Evolutionary conservation across 2,329 filamentous ascomycete genomes (phyloP), one percentile per base, ranked within the genome.

Genomic region (Pyrenophora teres): DNA sequence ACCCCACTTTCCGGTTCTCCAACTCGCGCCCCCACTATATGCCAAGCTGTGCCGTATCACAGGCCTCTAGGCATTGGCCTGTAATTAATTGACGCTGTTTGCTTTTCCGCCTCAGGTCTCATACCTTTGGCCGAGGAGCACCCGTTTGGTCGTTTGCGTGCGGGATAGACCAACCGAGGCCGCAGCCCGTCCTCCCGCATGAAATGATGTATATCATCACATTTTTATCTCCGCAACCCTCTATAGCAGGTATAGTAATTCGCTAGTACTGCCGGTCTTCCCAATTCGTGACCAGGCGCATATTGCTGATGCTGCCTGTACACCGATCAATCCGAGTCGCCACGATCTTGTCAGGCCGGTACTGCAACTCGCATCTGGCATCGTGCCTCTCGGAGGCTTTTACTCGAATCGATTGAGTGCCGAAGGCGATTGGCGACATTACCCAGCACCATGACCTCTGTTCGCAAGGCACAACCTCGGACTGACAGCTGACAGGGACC

Each of bases 251-350:
- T 27, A 27, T 45, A 3, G 15, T 23, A 27, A 31, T 15, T 36
- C 5, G 23, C 18, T 35, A n/a, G 23, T 36, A 30, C 23, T 35
- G 8, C n/a, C 21, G 23, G 23, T 46, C 16, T 38, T 39, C 48
- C 48, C 36, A 23, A 46, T 51, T 31, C 23, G 42, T n/a, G 46
- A 18, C 21, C 25, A 32, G 38, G 30, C 31, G 48, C 48, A 51
- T 46, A 45, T 18, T 8, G 15, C 27, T 25, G 32, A 30, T 35
- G 37, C 42, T 13, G 8, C 32, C 44, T 27, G 36, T 33, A 18
- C 15, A 37, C 37, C 16, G 18, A 25, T 45, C 42, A 45, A 27
- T 30, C 12, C n/a, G 12, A 9, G 48, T 21, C 15, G 32, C 32
- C 21, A 36, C 33, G 31, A 27, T 33, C 10, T 19, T 19, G 25